phyloP scores from a whole-genome alignment of 495 filamentous ascomycete species.

The Viridothelium virens region DNA sequence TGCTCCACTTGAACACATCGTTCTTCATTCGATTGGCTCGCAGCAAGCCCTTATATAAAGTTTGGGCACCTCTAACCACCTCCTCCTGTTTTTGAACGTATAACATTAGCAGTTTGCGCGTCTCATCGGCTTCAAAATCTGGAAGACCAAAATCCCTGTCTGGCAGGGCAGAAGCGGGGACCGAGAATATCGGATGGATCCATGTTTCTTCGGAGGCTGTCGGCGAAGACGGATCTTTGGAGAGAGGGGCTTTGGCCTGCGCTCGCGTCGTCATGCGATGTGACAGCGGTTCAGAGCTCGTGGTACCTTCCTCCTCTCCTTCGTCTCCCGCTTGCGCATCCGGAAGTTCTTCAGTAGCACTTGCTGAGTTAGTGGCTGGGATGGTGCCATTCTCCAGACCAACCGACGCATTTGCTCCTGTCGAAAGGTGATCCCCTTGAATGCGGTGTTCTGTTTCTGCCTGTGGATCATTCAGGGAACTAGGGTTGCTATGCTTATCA shows the following conservation, averaged over 20 bases:
- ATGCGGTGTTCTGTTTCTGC: neutral
- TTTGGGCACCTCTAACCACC: conserved; percentile 70
- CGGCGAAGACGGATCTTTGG: conserved; percentile 35
- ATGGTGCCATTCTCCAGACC: neutral
- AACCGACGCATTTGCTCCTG: neutral
- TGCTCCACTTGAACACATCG: conserved; percentile 73
- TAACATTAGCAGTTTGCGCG: conserved; percentile 68
- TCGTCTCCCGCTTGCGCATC: neutral
- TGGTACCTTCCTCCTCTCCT: neutral
- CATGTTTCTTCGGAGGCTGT: conserved; percentile 39
- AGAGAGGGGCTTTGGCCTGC: conserved; percentile 48
- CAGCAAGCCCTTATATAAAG: conserved; percentile 66
- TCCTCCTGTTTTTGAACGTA: conserved; percentile 97
- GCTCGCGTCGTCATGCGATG: conserved; percentile 65
- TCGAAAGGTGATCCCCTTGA: neutral
- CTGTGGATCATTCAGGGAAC: neutral
- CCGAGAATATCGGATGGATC: conserved; percentile 81
- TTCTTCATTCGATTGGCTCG: conserved; percentile 70
- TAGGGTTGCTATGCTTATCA: no score
- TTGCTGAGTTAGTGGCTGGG: neutral
- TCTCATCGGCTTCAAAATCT: conserved; percentile 76
- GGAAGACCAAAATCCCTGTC: conserved; percentile 77
- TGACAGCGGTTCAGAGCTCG: conserved; percentile 25
- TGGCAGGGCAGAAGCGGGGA: conserved; percentile 58
- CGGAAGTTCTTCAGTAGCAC: neutral